These are phyloP conservation scores for Spiromastix sp. DNA, from an alignment of 2,329 filamentous ascomycete genomes.

Conservation along the genomic window DNA sequence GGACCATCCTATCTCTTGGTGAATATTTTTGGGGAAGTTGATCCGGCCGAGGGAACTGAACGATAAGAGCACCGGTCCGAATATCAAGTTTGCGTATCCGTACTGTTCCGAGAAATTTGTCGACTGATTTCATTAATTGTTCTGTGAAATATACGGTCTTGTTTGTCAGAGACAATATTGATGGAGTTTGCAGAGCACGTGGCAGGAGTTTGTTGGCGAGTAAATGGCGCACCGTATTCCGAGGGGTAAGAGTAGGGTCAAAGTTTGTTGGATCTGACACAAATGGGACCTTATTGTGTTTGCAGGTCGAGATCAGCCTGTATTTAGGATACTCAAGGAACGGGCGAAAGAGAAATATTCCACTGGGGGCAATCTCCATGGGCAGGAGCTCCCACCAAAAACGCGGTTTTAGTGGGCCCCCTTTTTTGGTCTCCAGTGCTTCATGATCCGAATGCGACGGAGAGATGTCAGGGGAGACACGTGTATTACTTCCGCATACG, in stretches of 20 bases:
- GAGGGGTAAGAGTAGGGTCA: conserved; percentile 62
- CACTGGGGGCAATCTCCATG: conserved; percentile 21
- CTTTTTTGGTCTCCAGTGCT: too few relatives aligned
- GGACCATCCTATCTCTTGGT: conserved; percentile 15
- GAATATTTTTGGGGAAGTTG: conserved; percentile 5
- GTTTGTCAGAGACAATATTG: conserved; percentile 52
- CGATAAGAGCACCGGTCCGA: conserved; percentile 23
- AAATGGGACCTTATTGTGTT: conserved; percentile 58
- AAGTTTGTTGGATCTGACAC: conserved; percentile 78
- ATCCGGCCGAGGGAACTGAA: conserved; percentile 19
- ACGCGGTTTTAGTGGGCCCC: too few relatives aligned
- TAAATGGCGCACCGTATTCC: conserved; percentile 71
- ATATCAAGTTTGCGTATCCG: conserved; percentile 22
- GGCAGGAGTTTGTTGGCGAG: conserved; percentile 53
- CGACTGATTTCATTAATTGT: conserved; percentile 42
- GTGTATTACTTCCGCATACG: neutral
- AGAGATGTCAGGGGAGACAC: neutral
- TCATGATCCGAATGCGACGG: too few relatives aligned
- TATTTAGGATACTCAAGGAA: conserved; percentile 51
- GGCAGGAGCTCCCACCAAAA: neutral
- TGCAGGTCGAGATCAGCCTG: conserved; percentile 55
- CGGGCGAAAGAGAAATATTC: conserved; percentile 27
- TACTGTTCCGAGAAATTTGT: conserved; percentile 39
- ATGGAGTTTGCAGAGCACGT: conserved; percentile 53
- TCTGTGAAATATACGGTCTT: conserved; percentile 38